Percentiles rank a stretch among this genome's conserved stretches.
phyloP scores from a whole-genome alignment of 805 yeast species.

The Candida railenensis region DNA sequence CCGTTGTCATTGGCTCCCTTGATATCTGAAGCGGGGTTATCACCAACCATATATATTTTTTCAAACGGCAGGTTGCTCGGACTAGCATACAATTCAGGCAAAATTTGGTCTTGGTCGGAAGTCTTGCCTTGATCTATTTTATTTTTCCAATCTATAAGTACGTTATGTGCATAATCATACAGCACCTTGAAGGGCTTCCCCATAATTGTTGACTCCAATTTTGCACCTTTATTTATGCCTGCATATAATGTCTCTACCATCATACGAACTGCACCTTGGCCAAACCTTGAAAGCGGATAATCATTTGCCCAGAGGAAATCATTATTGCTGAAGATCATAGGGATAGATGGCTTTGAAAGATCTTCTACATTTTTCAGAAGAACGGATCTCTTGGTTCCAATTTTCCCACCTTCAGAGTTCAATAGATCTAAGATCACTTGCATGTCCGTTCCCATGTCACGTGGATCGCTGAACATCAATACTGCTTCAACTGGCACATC shows the following conservation, averaged over 20 bases:
- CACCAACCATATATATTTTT: constrained; percentile 92
- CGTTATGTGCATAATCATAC: constrained; percentile 79
- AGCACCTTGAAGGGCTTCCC: constrained; percentile 84
- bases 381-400: constrained; percentile 57
- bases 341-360: constrained; percentile 51
- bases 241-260: constrained; percentile 59
- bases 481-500: constrained; percentile 64
- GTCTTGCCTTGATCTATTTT: constrained; percentile 24
- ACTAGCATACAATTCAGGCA: constrained; percentile 47
- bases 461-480: constrained; percentile 82
- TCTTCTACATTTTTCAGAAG: constrained; percentile 8
- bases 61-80: constrained; percentile 38
- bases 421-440: constrained; percentile 76
- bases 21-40: constrained; percentile 92
- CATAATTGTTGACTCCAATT: constrained; percentile 54
- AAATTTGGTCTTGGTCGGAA: constrained; percentile 18
- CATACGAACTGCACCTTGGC: constrained; percentile 84
- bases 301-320: constrained; percentile 90
- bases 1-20: constrained; percentile 84
- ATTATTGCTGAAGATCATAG: constrained; percentile 76
- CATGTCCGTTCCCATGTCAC: constrained; percentile 83
- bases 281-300: constrained; percentile 74
- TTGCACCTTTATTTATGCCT: constrained; percentile 41
- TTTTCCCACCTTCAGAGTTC: constrained; percentile 57
- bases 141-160: constrained; percentile 55